These are phyloP conservation scores for Cercospora zeae-maydis DNA, from an alignment of 2,329 filamentous ascomycete genomes.

Conservation along the genomic window DNA sequence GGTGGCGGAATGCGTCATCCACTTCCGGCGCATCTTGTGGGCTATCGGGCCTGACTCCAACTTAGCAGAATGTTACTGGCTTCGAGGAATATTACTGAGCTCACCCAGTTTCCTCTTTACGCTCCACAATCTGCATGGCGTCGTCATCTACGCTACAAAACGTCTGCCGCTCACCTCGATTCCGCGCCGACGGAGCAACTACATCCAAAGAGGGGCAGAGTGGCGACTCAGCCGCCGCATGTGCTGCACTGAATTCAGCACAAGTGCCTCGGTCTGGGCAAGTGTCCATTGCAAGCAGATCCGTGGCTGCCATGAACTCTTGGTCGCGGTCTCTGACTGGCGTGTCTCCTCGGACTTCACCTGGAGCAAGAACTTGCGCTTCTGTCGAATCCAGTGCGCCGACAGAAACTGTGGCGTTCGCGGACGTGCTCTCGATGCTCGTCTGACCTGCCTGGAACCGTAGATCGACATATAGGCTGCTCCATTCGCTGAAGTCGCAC, in stretches of 20 bases:
- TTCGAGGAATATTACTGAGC: not conserved
- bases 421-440: not conserved
- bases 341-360: too few relatives aligned
- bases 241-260: not conserved
- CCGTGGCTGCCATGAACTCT: not conserved
- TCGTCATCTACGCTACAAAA: too few relatives aligned
- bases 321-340: not conserved
- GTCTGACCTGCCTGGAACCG: too few relatives aligned
- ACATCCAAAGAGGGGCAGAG: too few relatives aligned
- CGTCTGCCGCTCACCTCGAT: too few relatives aligned
- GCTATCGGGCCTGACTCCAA: not conserved
- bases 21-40: not conserved
- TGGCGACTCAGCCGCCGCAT: too few relatives aligned
- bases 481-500: too few relatives aligned
- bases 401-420: not conserved
- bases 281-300: not conserved
- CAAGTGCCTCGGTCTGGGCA: not conserved
- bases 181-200: too few relatives aligned
- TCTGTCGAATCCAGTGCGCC: not conserved
- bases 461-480: too few relatives aligned
- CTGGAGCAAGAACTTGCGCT: not conserved
- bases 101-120: not conserved
- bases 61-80: not conserved
- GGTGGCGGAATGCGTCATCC: not conserved
- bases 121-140: not conserved